Conservation (phyloP, 192 early-diverging fungal genomes). For the Linnemannia zychae region DNA sequence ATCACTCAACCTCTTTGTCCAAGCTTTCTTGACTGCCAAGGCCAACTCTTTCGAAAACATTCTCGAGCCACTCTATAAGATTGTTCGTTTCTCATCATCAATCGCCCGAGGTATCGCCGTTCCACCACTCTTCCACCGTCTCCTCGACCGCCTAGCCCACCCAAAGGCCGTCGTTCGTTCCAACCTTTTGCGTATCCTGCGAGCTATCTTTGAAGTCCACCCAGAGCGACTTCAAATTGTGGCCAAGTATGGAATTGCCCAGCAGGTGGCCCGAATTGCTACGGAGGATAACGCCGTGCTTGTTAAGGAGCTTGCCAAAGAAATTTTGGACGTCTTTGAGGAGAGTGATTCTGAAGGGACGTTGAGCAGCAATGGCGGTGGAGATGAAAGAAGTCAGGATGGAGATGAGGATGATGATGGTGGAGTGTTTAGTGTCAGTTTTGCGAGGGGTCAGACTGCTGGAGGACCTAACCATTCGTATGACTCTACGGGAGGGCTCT, state of each 20-base stretch:
- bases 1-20: slow-evolving; percentile 55
- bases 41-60: slow-evolving; percentile 68
- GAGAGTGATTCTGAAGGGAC: slow-evolving; percentile 47
- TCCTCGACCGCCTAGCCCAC: slow-evolving; percentile 53
- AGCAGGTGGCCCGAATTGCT: slow-evolving; percentile 49
- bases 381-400: slow-evolving; percentile 1
- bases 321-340: slow-evolving; percentile 51
- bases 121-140: slow-evolving; percentile 48
- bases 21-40: slow-evolving; percentile 62
- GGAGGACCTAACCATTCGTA: neutral
- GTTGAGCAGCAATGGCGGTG: slow-evolving; percentile 10
- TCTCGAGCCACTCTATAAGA: slow-evolving; percentile 64
- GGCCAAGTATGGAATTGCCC: slow-evolving; percentile 42
- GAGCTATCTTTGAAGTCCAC: slow-evolving; percentile 59
- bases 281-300: slow-evolving; percentile 63
- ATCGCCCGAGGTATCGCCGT: slow-evolving; percentile 54
- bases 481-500: neutral
- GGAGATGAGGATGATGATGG: slow-evolving; percentile 6
- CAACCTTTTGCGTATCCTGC: slow-evolving; percentile 64
- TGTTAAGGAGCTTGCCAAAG: slow-evolving; percentile 64
- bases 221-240: slow-evolving; percentile 52
- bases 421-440: neutral
- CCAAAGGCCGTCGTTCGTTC: slow-evolving; percentile 65
- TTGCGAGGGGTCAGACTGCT: neutral
- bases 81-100: slow-evolving; percentile 56